Evolutionary conservation across 495 filamentous ascomycete genomes (phyloP).

Genomic region (Letharia columbiana): DNA sequence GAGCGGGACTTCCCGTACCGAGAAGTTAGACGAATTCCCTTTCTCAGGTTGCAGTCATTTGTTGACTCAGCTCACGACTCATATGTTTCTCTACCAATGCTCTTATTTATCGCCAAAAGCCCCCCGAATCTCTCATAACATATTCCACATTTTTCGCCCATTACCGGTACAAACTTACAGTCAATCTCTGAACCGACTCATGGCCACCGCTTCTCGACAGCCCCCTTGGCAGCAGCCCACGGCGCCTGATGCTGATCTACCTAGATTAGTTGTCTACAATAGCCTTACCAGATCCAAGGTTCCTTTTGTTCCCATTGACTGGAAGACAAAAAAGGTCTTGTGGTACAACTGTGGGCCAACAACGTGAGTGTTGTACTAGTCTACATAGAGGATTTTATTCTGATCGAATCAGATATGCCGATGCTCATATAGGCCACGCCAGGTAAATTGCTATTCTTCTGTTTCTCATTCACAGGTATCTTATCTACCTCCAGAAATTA

Average conservation of each 20-base stretch:
- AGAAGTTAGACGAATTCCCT: neutral
- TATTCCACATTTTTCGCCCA: too few relatives aligned
- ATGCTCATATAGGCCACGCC: constrained; percentile 82
- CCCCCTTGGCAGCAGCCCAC: constrained; percentile 43
- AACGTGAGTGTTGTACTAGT: constrained; percentile 46
- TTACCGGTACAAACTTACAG: neutral
- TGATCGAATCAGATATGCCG: constrained; percentile 34
- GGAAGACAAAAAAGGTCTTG: constrained; percentile 55
- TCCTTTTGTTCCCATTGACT: constrained; percentile 66
- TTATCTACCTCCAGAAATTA: constrained; percentile 49
- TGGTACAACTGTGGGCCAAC: constrained; percentile 95
- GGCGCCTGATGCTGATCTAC: constrained; percentile 30
- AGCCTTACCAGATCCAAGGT: constrained; percentile 65
- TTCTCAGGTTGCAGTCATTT: neutral
- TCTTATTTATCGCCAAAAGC: neutral
- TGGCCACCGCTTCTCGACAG: constrained; percentile 38
- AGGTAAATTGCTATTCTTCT: constrained; percentile 28
- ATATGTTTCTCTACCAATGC: neutral
- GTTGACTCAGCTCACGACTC: constrained; percentile 2
- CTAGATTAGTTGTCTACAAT: constrained; percentile 56
- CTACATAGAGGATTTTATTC: neutral
- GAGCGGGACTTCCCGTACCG: constrained; percentile 8
- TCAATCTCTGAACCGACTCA: constrained; percentile 1
- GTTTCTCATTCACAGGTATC: neutral
- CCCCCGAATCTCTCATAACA: neutral